Evolutionary conservation across 2,329 filamentous ascomycete genomes (phyloP).

Genomic region (Colletotrichum graminicola): DNA sequence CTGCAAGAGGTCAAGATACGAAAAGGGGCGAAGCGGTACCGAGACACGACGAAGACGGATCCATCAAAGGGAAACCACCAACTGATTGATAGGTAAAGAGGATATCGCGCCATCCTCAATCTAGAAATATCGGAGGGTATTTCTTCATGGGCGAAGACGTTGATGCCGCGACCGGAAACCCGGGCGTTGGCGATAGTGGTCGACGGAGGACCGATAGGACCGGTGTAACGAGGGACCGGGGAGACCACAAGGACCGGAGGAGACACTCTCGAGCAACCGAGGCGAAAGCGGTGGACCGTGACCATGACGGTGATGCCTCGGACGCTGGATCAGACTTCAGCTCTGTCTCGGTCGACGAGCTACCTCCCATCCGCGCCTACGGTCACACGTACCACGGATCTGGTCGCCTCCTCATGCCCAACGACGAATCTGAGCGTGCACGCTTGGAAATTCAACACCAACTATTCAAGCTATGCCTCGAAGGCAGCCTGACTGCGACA

Average conservation of each 20-base stretch:
- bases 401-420: constrained; percentile 50
- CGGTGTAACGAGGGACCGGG: constrained; percentile 10
- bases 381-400: constrained; percentile 54
- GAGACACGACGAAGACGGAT: background rate
- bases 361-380: constrained; percentile 51
- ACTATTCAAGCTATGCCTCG: constrained; percentile 52
- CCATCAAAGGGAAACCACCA: background rate
- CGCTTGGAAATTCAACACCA: constrained; percentile 51
- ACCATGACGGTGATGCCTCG: constrained; percentile 46
- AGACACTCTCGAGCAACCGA: constrained; percentile 22
- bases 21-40: background rate
- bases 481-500: constrained; percentile 49
- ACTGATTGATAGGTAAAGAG: background rate
- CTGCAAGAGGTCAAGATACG: background rate
- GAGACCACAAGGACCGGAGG: constrained; percentile 28
- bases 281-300: background rate
- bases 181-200: constrained; percentile 31
- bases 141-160: constrained; percentile 36
- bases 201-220: constrained; percentile 10
- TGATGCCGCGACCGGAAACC: constrained; percentile 23
- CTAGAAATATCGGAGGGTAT: background rate
- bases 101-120: background rate
- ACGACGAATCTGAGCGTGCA: constrained; percentile 51
- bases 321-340: constrained; percentile 48
- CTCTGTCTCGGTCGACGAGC: constrained; percentile 49